These are phyloP conservation scores for Geoglossum cookeanum DNA, from an alignment of 2,329 filamentous ascomycete species.

Conservation along the genomic window DNA sequence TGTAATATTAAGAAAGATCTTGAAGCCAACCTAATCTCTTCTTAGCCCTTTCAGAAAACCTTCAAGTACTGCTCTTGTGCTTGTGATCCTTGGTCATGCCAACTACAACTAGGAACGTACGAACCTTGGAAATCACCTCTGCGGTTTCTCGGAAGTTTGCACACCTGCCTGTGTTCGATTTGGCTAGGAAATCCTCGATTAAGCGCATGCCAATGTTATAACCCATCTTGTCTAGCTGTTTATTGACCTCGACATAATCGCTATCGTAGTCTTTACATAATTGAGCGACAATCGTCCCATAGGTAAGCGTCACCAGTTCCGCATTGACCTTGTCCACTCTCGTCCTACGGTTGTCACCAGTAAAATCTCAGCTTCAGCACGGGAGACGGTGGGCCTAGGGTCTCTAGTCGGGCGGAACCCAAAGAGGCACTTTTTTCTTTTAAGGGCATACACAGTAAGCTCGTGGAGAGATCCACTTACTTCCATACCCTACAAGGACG, in stretches of 20 bases:
- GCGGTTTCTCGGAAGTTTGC: slow-evolving; percentile 88
- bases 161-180: slow-evolving; percentile 77
- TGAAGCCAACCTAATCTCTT: slow-evolving; percentile 65
- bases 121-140: slow-evolving; percentile 84
- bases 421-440: not conserved
- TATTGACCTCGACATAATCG: slow-evolving; percentile 90
- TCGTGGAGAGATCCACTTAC: slow-evolving; percentile 13
- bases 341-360: slow-evolving; percentile 37
- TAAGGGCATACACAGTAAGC: not conserved
- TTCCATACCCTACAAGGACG: slow-evolving; percentile 18
- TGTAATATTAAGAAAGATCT: slow-evolving; percentile 95
- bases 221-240: slow-evolving; percentile 96
- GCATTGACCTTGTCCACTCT: slow-evolving; percentile 96
- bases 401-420: not conserved
- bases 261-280: slow-evolving; percentile 90
- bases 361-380: not conserved
- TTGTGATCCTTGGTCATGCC: not conserved
- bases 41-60: not conserved
- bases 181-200: slow-evolving; percentile 95
- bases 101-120: slow-evolving; percentile 3
- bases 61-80: not conserved
- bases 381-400: not conserved
- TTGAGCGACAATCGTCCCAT: slow-evolving; percentile 92
- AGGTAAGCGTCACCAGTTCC: slow-evolving; percentile 90
- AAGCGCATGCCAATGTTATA: slow-evolving; percentile 93